Evolutionary conservation across 2,329 filamentous ascomycete species (phyloP), one percentile per base, ranked within the genome.

Genomic region (Beauveria brongniartii): DNA sequence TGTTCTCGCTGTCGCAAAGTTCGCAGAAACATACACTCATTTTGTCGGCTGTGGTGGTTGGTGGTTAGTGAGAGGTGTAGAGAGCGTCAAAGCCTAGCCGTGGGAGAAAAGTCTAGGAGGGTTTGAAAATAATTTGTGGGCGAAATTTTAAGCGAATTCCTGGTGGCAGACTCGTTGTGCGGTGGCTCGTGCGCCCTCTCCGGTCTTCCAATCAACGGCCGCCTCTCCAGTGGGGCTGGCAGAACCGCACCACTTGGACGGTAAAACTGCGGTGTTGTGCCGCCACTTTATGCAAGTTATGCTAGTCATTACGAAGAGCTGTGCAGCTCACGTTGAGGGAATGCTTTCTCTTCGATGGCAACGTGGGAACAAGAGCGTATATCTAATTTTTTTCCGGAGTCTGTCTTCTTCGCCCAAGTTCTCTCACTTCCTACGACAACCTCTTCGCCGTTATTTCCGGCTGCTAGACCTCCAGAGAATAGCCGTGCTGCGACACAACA

Each of bases 11-110:
- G 48, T 59, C 48, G 48, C 20, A 16, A 16, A 16, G 6, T 54
- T 48, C 20, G 22, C 22, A 22, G 55, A 74, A 59, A 74, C 74
- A 69, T 69, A 76, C 74, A 76, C 72, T 74, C 74, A 75, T 75
- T 66, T 72, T 74, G 73, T 68, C 70, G 68, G 68, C 72, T 74
- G 70, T 61, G 68, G 66, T 70, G 69, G 68, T 71, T 71, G 70
- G 69, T 66, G 70, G 73, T 74, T 74, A 73, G 72, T 74, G 48
- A 61, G 52, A 58, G 59, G 62, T 55, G 52, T 60, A 51, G 60
- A 47, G 43, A 57, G 44, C 40, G 26, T 54, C 30, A 34, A 55
- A 40, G 56, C 22, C 46, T 52, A 37, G 59, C 52, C 57, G 56
- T 53, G 60, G 48, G 55, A 55, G 61, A 64, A 65, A 63, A 63